phyloP scores from a whole-genome alignment of 441 rosid genomes.

The Brassica hybrid region DNA sequence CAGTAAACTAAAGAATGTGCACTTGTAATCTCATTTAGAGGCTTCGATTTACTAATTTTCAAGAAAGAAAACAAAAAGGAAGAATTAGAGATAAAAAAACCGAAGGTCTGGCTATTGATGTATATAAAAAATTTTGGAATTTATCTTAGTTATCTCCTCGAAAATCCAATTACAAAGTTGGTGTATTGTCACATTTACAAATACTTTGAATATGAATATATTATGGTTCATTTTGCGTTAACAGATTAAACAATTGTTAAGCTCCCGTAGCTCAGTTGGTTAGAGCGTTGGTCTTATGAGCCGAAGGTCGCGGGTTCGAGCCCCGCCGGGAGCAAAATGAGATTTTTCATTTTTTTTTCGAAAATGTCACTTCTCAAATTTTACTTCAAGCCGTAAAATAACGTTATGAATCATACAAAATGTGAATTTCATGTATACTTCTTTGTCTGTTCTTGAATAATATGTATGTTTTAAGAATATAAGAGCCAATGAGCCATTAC shows the following conservation, averaged over 20 bases:
- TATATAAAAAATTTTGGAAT: not conserved
- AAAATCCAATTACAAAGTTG: not conserved
- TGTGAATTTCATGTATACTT: too few relatives aligned
- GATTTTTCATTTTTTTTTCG: too few relatives aligned
- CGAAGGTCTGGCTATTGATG: not conserved
- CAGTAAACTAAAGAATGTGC: too few relatives aligned
- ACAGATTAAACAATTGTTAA: not conserved
- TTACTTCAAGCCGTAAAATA: too few relatives aligned
- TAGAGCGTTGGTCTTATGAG: conserved; percentile 99
- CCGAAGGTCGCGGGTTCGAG: conserved; percentile 97
- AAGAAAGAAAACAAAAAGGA: not conserved
- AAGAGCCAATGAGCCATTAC: not conserved
- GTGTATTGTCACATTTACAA: not conserved
- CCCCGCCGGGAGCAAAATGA: conserved; percentile 75
- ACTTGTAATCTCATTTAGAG: too few relatives aligned
- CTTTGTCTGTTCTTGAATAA: too few relatives aligned
- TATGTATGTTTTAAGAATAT: too few relatives aligned
- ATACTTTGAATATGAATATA: too few relatives aligned
- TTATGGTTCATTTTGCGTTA: not conserved
- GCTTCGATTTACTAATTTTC: not conserved
- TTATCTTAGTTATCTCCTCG: not conserved
- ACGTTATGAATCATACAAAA: too few relatives aligned
- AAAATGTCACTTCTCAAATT: too few relatives aligned
- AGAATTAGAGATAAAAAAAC: not conserved
- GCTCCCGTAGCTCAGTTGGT: conserved; percentile 98